phyloP scores from a whole-genome alignment of 2,329 filamentous ascomycete species.

The Periconia macrospinosa region DNA sequence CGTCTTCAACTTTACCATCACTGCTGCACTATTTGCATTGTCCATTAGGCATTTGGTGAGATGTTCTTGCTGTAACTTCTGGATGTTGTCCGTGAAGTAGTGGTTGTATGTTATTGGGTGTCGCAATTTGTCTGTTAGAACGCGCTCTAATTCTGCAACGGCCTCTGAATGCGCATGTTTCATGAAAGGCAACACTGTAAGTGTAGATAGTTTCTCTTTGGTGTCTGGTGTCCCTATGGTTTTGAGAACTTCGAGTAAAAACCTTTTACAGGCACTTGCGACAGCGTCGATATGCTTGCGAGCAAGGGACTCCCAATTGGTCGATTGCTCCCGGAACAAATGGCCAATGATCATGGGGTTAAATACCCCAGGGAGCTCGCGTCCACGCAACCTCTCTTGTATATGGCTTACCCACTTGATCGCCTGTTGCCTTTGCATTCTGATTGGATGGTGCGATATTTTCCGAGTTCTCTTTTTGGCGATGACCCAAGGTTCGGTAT shows the following conservation, averaged over 20 bases:
- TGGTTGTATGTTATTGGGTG: slow-evolving; percentile 60
- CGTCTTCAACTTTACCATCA: background rate
- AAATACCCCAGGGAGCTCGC: slow-evolving; percentile 64
- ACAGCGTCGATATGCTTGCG: slow-evolving; percentile 42
- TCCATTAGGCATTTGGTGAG: background rate
- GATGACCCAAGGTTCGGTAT: background rate
- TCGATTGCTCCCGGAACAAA: slow-evolving; percentile 62
- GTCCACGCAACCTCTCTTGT: slow-evolving; percentile 50
- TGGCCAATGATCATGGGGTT: slow-evolving; percentile 62
- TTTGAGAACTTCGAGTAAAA: slow-evolving; percentile 39
- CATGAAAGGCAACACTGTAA: slow-evolving; percentile 47
- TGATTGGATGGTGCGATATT: slow-evolving; percentile 15
- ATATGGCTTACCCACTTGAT: slow-evolving; percentile 45
- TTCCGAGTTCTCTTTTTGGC: slow-evolving; percentile 12
- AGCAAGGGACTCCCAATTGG: slow-evolving; percentile 54
- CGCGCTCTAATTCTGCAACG: slow-evolving; percentile 38
- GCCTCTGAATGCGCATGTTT: slow-evolving; percentile 45
- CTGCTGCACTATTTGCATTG: too few relatives aligned
- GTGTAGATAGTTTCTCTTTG: slow-evolving; percentile 33
- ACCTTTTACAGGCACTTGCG: slow-evolving; percentile 32
- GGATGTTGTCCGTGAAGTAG: slow-evolving; percentile 36
- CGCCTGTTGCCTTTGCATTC: slow-evolving; percentile 39
- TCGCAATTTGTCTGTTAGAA: slow-evolving; percentile 51
- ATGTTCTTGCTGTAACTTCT: slow-evolving; percentile 4
- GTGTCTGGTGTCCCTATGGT: slow-evolving; percentile 47